Evolutionary conservation across 108 stramenopile species (phyloP).

Genomic region (Pseudonitzschia multiseries): DNA sequence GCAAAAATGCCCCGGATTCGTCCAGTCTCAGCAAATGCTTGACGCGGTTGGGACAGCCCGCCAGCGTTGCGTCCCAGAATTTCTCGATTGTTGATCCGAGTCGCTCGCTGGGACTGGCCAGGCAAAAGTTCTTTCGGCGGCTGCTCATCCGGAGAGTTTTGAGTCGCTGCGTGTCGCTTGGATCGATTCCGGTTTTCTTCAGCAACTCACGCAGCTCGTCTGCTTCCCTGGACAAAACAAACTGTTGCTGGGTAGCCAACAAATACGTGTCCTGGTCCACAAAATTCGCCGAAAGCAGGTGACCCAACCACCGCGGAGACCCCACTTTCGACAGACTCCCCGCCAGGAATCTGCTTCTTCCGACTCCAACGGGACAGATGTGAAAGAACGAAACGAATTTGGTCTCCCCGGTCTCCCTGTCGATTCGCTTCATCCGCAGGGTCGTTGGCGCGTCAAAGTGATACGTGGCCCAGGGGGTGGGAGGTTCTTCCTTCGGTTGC

Average conservation of each 20-base stretch:
- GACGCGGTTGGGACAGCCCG: conserved; percentile 55
- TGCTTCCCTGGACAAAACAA: conserved; percentile 56
- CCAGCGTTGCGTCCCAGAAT: conserved; percentile 63
- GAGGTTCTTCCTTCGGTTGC: background rate
- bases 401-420: conserved; percentile 35
- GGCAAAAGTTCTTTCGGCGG: conserved; percentile 19
- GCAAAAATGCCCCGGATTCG: conserved; percentile 19
- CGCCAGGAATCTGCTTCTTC: conserved; percentile 58
- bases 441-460: conserved; percentile 45
- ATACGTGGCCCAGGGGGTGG: conserved; percentile 37
- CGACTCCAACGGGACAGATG: conserved; percentile 61
- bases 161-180: conserved; percentile 18
- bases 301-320: conserved; percentile 51
- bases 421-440: conserved; percentile 40
- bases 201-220: conserved; percentile 30
- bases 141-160: conserved; percentile 18
- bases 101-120: conserved; percentile 48
- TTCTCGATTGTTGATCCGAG: conserved; percentile 41
- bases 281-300: conserved; percentile 55
- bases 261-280: conserved; percentile 77
- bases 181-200: conserved; percentile 7
- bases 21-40: conserved; percentile 36
- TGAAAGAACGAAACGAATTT: conserved; percentile 54
- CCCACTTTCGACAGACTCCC: conserved; percentile 41
- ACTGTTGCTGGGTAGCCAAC: conserved; percentile 53